A percentile compares a stretch with the other conserved stretches of the same genome.
Conservation (phyloP, 1,284 basidiomycete genomes). For the Ceratobasidium sp. region DNA sequence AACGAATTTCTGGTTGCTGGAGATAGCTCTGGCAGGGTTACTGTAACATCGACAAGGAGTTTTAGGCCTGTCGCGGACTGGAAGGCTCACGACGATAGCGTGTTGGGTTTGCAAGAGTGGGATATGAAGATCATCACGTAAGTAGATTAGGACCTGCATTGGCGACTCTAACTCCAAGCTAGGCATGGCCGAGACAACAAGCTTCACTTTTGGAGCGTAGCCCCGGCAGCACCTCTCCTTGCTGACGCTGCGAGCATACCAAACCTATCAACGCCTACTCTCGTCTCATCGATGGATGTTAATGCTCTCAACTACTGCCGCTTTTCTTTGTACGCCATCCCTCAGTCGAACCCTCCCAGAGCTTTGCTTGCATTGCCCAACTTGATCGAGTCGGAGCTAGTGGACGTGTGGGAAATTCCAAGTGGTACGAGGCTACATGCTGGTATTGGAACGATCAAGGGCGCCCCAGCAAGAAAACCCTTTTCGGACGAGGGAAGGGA, state of each 20-base stretch:
- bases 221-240: conserved; percentile 48
- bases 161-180: conserved; percentile 16
- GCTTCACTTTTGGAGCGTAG: conserved; percentile 64
- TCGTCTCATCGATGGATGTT: conserved; percentile 75
- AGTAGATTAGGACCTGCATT: conserved; percentile 43
- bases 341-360: conserved; percentile 42
- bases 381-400: conserved; percentile 81
- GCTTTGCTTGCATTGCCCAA: conserved; percentile 82
- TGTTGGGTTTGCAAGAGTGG: conserved; percentile 81
- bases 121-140: conserved; percentile 72
- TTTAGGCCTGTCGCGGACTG: conserved; percentile 74
- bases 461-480: conserved; percentile 46
- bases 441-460: conserved; percentile 67
- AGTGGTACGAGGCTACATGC: conserved; percentile 72
- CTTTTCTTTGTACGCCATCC: conserved; percentile 63
- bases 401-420: conserved; percentile 80
- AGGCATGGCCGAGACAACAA: conserved; percentile 90
- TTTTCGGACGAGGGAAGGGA: conserved; percentile 32
- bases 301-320: conserved; percentile 91
- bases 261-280: conserved; percentile 57
- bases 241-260: conserved; percentile 64
- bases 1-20: conserved; percentile 83
- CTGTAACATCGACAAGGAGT: conserved; percentile 72
- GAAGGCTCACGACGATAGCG: conserved; percentile 76
- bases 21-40: conserved; percentile 73